A percentile compares a stretch with the other conserved stretches of the same genome.
Evolutionary conservation across 2,329 filamentous ascomycete genomes (phyloP).

Genomic region (Arthrobotrys sinensis): DNA sequence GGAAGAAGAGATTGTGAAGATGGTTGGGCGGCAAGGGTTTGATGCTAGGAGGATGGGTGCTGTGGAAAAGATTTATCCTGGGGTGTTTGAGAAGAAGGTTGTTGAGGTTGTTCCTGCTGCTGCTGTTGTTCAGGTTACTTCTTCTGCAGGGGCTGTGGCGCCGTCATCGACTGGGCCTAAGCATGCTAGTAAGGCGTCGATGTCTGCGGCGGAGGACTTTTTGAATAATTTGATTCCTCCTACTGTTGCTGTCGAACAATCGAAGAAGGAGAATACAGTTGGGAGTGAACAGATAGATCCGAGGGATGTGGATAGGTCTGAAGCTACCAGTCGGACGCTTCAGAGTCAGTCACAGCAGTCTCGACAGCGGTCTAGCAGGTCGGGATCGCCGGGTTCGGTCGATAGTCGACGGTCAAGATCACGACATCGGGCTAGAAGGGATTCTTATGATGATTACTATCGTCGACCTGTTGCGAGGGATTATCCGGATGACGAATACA

Average conservation of each 20-base stretch:
- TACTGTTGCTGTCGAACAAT: neutral
- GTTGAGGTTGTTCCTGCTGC: conserved; percentile 16
- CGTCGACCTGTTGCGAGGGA: conserved; percentile 39
- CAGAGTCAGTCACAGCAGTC: conserved; percentile 46
- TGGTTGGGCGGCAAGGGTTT: conserved; percentile 73
- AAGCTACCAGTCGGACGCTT: conserved; percentile 43
- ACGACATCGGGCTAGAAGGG: conserved; percentile 19
- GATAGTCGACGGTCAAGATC: conserved; percentile 50
- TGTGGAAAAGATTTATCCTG: conserved; percentile 72
- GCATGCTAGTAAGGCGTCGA: conserved; percentile 53
- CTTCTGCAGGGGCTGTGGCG: neutral
- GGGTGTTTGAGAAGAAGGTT: conserved; percentile 65
- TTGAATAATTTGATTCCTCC: conserved; percentile 49
- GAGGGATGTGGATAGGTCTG: conserved; percentile 37
- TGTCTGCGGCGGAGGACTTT: conserved; percentile 59
- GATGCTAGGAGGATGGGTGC: conserved; percentile 73
- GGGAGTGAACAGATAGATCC: conserved; percentile 11
- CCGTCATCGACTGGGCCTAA: conserved; percentile 14
- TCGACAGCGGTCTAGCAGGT: conserved; percentile 11
- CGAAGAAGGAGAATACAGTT: conserved; percentile 8
- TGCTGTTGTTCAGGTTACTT: conserved; percentile 26
- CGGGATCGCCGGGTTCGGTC: conserved; percentile 37
- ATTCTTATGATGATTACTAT: conserved; percentile 42
- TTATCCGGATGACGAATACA: conserved; percentile 44
- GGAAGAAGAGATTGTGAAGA: conserved; percentile 69